A percentile compares a stretch with the other conserved stretches of the same genome.
Evolutionary conservation across 1,139 yeast species (phyloP).

Genomic region (Candida frijolesensis): DNA sequence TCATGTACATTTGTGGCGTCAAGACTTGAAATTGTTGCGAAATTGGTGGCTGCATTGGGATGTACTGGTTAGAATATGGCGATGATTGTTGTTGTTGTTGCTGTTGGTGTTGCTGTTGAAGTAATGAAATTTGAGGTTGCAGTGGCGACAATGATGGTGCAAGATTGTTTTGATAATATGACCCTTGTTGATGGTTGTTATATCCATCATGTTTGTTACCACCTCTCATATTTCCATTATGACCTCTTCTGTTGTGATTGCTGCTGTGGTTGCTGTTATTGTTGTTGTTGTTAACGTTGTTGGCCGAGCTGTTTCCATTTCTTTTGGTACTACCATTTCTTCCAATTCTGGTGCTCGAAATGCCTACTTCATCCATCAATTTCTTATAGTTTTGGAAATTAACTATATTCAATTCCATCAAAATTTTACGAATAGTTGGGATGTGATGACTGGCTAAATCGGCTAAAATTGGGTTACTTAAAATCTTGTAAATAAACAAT

Average conservation of each 20-base stretch:
- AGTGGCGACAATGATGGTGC: constrained; percentile 2
- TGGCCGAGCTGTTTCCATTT: constrained; percentile 5
- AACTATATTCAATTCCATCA: constrained; percentile 57
- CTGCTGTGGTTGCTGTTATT: background rate
- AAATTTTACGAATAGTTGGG: constrained; percentile 57
- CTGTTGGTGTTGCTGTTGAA: constrained; percentile 11
- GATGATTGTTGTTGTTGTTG: constrained; percentile 5
- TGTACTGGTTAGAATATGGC: constrained; percentile 2
- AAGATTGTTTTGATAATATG: constrained; percentile 3
- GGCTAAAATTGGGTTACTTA: constrained; percentile 61
- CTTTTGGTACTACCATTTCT: constrained; percentile 24
- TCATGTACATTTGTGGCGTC: constrained; percentile 14
- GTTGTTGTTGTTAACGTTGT: background rate
- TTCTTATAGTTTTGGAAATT: constrained; percentile 79
- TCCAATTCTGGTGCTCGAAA: constrained; percentile 43
- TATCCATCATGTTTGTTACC: constrained; percentile 7
- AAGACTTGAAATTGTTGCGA: constrained; percentile 12
- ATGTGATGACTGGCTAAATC: constrained; percentile 17
- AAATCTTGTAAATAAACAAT: constrained; percentile 76
- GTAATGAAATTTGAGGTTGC: constrained; percentile 2
- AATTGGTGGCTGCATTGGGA: constrained; percentile 7
- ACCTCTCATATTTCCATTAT: constrained; percentile 2
- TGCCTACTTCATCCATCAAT: constrained; percentile 90
- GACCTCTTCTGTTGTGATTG: constrained; percentile 5
- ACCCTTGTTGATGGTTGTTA: constrained; percentile 6